phyloP scores from a whole-genome alignment of 768 basidiomycete genomes.

The Gyrodon lividus region DNA sequence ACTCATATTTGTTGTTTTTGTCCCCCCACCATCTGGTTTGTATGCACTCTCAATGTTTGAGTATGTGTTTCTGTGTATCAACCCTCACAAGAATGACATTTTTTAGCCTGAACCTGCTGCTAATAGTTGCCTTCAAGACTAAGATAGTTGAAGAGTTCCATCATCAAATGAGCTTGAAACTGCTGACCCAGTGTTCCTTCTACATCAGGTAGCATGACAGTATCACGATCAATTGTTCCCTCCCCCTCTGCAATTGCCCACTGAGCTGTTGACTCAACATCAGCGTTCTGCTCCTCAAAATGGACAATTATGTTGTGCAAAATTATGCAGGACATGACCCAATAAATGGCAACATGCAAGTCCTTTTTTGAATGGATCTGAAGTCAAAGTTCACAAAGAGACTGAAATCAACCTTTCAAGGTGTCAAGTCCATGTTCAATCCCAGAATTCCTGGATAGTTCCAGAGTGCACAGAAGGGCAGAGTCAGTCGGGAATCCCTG shows the following conservation, averaged over 20 bases:
- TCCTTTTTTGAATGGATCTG: neutral
- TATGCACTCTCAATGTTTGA: too few relatives aligned
- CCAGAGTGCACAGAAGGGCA: too few relatives aligned
- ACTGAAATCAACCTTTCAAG: slow-evolving; percentile 1
- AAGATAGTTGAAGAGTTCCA: neutral
- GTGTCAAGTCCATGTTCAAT: too few relatives aligned
- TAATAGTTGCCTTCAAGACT: neutral
- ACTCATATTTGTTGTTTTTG: too few relatives aligned
- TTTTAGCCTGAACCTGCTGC: too few relatives aligned
- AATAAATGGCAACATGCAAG: neutral
- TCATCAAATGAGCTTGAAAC: neutral
- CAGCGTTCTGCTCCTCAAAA: neutral
- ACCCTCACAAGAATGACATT: neutral
- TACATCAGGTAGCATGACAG: neutral
- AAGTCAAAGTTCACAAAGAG: neutral
- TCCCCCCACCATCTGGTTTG: too few relatives aligned
- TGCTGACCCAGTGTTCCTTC: neutral
- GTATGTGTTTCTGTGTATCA: too few relatives aligned
- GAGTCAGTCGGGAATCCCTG: too few relatives aligned
- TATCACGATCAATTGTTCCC: neutral
- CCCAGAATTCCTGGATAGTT: too few relatives aligned
- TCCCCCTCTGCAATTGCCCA: neutral
- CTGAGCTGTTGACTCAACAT: neutral
- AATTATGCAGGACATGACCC: neutral
- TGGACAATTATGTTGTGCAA: neutral